Percentiles rank a stretch among this genome's conserved stretches.
phyloP scores from a whole-genome alignment of 2,329 filamentous ascomycete genomes.

The Fusarium bactridioides region DNA sequence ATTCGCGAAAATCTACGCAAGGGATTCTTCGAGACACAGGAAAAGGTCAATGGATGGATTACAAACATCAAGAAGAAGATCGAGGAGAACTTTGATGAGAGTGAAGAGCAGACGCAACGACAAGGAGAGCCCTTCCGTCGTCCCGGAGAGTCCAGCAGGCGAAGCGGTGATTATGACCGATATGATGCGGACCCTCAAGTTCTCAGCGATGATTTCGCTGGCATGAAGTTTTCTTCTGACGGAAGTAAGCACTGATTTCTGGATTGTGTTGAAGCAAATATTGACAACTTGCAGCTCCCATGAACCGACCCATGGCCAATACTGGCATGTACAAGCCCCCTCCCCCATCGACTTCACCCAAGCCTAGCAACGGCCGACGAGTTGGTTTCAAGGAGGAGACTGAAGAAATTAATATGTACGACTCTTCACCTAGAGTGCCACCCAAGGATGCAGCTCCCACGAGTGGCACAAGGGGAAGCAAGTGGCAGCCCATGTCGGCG shows the following conservation, averaged over 20 bases:
- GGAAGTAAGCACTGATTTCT: constrained; percentile 60
- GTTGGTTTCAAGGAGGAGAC: constrained; percentile 69
- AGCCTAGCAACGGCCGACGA: constrained; percentile 57
- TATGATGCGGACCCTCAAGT: constrained; percentile 96
- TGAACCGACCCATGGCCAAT: constrained; percentile 73
- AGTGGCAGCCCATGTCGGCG: constrained; percentile 93
- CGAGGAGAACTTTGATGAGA: constrained; percentile 84
- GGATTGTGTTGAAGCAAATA: not conserved
- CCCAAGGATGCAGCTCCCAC: constrained; percentile 58
- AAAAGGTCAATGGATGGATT: constrained; percentile 92
- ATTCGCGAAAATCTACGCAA: constrained; percentile 94
- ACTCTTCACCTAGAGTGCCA: constrained; percentile 64
- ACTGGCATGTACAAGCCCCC: constrained; percentile 81
- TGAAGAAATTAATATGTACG: constrained; percentile 83
- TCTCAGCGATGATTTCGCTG: constrained; percentile 86
- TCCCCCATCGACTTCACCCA: constrained; percentile 60
- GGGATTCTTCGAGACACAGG: constrained; percentile 93
- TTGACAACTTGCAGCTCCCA: constrained; percentile 43
- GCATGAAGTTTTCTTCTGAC: constrained; percentile 69
- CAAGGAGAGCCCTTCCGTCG: constrained; percentile 52
- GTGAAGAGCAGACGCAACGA: constrained; percentile 55
- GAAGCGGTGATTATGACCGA: constrained; percentile 86
- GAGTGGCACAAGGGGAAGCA: constrained; percentile 76
- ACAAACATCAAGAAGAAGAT: constrained; percentile 90
- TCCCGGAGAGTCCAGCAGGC: constrained; percentile 68